Evolutionary conservation across 1,284 basidiomycete genomes (phyloP).

Genomic region (Tausonia pullulans): DNA sequence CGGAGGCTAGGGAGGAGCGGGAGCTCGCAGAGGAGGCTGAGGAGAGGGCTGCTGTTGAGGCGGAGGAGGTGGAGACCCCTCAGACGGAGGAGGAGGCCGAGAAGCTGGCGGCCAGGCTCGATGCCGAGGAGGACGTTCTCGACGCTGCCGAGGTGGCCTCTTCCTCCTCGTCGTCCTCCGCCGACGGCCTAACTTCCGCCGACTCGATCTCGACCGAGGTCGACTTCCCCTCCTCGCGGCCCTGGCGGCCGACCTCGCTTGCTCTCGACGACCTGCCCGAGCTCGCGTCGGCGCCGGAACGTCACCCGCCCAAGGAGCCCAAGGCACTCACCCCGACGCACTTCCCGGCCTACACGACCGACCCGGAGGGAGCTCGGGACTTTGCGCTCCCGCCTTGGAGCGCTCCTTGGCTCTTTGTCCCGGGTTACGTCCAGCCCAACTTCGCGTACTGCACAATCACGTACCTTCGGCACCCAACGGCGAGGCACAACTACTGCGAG

Average conservation of each 20-base stretch:
- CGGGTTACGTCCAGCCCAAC: conserved; percentile 84
- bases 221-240: neutral
- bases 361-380: conserved; percentile 19
- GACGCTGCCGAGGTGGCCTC: conserved; percentile 4
- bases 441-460: conserved; percentile 86
- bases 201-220: conserved; percentile 16
- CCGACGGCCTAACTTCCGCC: conserved; percentile 13
- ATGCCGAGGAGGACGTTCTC: conserved; percentile 17
- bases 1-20: no score
- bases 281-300: neutral
- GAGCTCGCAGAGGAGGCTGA: no score
- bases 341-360: conserved; percentile 18
- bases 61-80: conserved; percentile 21
- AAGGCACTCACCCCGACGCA: conserved; percentile 19
- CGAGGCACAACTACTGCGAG: conserved; percentile 80
- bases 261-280: no score
- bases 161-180: neutral
- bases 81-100: conserved; percentile 26
- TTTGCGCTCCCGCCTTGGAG: conserved; percentile 83
- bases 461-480: conserved; percentile 91
- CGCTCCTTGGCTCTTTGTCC: conserved; percentile 86
- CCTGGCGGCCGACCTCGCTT: no score
- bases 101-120: conserved; percentile 12
- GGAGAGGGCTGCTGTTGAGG: no score
- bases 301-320: conserved; percentile 11